Conservation (phyloP, 2,329 filamentous ascomycete species). For the Fusarium sp. region DNA sequence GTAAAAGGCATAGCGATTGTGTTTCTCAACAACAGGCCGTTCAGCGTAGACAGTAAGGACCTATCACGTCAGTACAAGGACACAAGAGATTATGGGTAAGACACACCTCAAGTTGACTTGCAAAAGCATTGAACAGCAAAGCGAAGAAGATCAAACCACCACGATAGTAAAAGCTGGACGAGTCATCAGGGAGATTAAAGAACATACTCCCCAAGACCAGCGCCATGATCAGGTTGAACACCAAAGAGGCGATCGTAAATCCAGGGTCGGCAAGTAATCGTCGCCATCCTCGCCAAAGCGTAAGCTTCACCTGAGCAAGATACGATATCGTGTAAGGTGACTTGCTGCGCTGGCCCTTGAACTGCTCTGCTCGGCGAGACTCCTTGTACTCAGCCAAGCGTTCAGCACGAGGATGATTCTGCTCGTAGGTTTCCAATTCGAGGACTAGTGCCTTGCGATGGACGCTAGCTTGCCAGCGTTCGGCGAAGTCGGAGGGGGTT, state of each 20-base stretch:
- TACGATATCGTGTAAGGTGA: constrained; percentile 62
- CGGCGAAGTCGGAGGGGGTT: constrained; percentile 53
- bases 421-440: constrained; percentile 47
- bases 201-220: constrained; percentile 66
- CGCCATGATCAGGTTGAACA: constrained; percentile 60
- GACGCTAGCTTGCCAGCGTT: constrained; percentile 47
- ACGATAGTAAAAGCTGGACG: constrained; percentile 58
- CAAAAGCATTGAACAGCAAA: constrained; percentile 63
- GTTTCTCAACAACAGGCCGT: constrained; percentile 50
- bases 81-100: accelerated
- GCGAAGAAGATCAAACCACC: constrained; percentile 64
- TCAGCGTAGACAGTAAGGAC: constrained; percentile 49
- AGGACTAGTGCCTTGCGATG: constrained; percentile 44
- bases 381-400: constrained; percentile 38
- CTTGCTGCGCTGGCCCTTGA: constrained; percentile 53
- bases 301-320: constrained; percentile 57
- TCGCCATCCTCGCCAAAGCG: constrained; percentile 55
- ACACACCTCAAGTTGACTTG: constrained; percentile 48
- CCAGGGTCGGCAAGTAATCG: constrained; percentile 54
- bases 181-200: constrained; percentile 57
- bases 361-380: constrained; percentile 41
- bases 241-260: constrained; percentile 53
- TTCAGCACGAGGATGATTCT: constrained; percentile 31
- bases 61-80: not conserved
- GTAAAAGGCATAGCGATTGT: constrained; percentile 51